Evolutionary conservation across 176 grass and related monocot genomes (phyloP), one percentile per base, ranked within the genome.

Genomic region (Coix lacrymajobi): DNA sequence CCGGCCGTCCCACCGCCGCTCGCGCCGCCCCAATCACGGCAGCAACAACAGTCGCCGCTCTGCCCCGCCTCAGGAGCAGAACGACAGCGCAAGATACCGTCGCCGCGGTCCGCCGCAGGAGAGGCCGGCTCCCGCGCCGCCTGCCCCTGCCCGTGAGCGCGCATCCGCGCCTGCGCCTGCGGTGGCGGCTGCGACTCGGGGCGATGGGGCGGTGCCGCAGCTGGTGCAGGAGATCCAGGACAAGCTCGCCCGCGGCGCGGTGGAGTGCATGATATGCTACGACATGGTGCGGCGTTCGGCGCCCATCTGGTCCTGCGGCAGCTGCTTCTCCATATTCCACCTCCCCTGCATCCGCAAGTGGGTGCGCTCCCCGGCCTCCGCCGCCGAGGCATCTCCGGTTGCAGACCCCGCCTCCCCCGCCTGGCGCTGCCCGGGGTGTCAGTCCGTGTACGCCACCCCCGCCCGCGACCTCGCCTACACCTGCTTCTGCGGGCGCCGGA

Each of bases 201-300:
- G 52, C 6, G 75, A 41, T 34, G 70, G 71, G 34, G 19, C 86
- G 17, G 58, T 95, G 79, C 96, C 96, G 51, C 96, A 93, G 90
- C 87, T 98, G 85, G 92, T 95, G 56, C 96, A 98, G 85, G 96
- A 98, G 89, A 98, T 98, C 87, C 87, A 95, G 63, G 92, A 93
- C 54, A 98, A 95, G 87, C 87, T 98, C 16, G 56, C 91, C 33
- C 83, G 86, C 3, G 92, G 96, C 11, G 76, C 77, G 7, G 96
- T 98, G 56, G 96, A 98, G 85, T 98, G 96, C 85, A 98, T 98
- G 96, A 98, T 98, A 69, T 98, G 96, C 91, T 98, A 98, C 84
- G 96, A 98, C 83, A 93, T 96, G 93, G 96, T 98, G 71, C 89
- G 91, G 25, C 68, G 96, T 1, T 88, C 96, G 10, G 96, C 96